Base-by-base conservation (phyloP, 2,329 filamentous ascomycete species). In the Aspergillus fructus region DNA sequence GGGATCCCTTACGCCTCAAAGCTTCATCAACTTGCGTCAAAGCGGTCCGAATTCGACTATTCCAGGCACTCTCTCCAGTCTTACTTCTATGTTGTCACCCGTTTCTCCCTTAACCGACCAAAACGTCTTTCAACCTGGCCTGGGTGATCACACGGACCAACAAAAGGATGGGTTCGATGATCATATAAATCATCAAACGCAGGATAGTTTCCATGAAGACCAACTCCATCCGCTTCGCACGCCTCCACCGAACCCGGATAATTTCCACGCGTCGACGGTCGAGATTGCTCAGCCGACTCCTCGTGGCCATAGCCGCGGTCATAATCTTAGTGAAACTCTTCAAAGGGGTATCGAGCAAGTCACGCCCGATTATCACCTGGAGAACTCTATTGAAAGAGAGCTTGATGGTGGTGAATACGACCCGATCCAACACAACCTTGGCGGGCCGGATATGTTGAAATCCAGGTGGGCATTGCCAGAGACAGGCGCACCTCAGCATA, bases 341-440 rank as follows among this genome's bases (percentile, higher is more conserved):
- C 91, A 96, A 71, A 88, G 88, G 60, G 91, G 94, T 64, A 88
- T 96, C 55, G 89, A 94, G 40, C 70, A 72, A 40, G 68, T 71
- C 60, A 62, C 62, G 49, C 89, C 90, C 4, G 90, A 96, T 66
- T 93, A 94, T 68, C 90, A 93, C 66, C 75, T 94, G 60, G 90
- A 93, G 69, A 86, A 92, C 69, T 87, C 90, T 59, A 86, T 93
- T 60, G 86, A 90, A 51, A 87, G 89, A 53, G 88, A 93, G 67
- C 79, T 93, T 49, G 89, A 93, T 59, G 88, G 92, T 64, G 88
- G 89, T 55, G 89, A 91, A 63, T 89, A 71, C 68, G 66, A 78
- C 54, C 56, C 66, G 52, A 59, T 69, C 51, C 53, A 55, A 41
- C 60, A 65, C 15, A 63, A 62, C 9, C 61, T 68, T 0, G 62